Conservation (phyloP, 139 green algal species). For the Spirogloea muscicola region DNA sequence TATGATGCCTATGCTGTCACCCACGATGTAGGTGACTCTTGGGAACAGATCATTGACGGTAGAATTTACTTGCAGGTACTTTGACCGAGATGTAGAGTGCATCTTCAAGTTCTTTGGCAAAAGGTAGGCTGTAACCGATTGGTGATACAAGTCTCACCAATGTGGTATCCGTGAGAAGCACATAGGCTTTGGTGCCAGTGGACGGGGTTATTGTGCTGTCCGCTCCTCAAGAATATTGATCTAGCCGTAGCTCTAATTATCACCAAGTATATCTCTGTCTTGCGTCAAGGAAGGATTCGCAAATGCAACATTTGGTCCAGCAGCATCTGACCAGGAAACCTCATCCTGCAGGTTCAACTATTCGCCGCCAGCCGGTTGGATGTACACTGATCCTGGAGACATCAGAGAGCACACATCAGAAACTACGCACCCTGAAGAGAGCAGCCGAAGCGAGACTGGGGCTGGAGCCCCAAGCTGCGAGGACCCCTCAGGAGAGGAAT, state of each 20-base stretch:
- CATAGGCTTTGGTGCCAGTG: too few relatives aligned
- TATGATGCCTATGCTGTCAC: too few relatives aligned
- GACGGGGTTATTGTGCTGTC: too few relatives aligned
- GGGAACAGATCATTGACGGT: too few relatives aligned
- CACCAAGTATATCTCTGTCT: not conserved
- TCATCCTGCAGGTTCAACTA: not conserved
- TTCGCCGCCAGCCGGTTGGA: not conserved
- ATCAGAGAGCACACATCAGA: too few relatives aligned
- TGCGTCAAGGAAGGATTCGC: too few relatives aligned
- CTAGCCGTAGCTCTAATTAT: not conserved
- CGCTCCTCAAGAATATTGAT: not conserved
- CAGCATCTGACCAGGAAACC: not conserved
- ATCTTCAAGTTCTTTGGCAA: slow-evolving; percentile 76
- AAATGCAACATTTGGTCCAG: not conserved
- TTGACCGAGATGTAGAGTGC: slow-evolving; percentile 89
- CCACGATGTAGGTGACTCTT: too few relatives aligned
- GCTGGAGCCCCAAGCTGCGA: not conserved
- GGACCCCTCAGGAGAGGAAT: not conserved
- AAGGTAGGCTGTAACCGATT: slow-evolving; percentile 40
- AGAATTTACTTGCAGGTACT: too few relatives aligned
- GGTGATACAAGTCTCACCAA: too few relatives aligned
- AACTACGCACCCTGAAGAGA: slow-evolving; percentile 2
- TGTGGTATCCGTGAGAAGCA: too few relatives aligned
- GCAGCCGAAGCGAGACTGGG: not conserved
- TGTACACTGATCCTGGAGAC: not conserved